Base-by-base conservation (phyloP, 1,139 yeast genomes). In the Sugiyamaella castrensis region DNA sequence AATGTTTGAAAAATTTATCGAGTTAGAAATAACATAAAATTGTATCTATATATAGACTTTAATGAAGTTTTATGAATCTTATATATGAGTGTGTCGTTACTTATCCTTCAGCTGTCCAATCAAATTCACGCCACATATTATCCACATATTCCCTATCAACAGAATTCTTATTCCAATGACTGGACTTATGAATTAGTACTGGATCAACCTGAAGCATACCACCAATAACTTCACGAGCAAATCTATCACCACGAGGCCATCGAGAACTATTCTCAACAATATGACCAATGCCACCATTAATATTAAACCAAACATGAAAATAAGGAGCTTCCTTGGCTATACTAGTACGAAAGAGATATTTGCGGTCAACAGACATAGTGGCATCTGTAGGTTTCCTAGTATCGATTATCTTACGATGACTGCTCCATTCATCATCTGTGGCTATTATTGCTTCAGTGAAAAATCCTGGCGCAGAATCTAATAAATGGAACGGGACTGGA, bases 201-300 rank as follows among this genome's bases (percentile, higher is more conserved):
- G 68, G 65, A 44, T 73, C 78, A 2, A 65, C 53, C 5, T 64
- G 66, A 26, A 75, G 53, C 57, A 75, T 57, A 4, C 77, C 77
- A 9, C 77, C 80, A 34, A 76, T 59, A 7, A 75, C 69, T 39
- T 71, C 68, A 32, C 80, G 59, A 3, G 74, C 77, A 59, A 76
- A 74, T 37, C 67, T 50, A 51, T 75, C 80, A 5, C 71, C 74
- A 34, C 58, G 57, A 0, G 80, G 80, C 80, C 80, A 76, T 8
- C 48, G 43, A 1, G 56, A 45, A 0, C 57, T 46, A 47, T 72
- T 68, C 50, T 76, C 80, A 6, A 76, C 68, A n/a, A 76, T 73
- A 58, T 76, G 80, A 1, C 78, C 81, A 40, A 73, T 48, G 0
- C 81, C 81, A 9, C 79, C 80, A 46, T 72, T 68, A 9, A 72